phyloP scores from a whole-genome alignment of 116 monocot species.

The Zostera marina region DNA sequence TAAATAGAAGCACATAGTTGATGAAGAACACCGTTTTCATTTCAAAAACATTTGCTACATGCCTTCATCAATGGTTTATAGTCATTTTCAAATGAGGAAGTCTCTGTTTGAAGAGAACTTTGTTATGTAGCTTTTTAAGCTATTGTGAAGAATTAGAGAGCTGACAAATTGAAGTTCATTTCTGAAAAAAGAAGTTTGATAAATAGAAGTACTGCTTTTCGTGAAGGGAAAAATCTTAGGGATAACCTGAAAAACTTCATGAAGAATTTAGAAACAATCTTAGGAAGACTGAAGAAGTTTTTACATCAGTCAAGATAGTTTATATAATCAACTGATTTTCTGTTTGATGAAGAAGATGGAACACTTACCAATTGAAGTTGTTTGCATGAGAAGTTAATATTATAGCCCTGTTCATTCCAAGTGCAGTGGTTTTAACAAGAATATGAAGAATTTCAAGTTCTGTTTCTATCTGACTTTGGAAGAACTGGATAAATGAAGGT shows the following conservation, averaged over 20 bases:
- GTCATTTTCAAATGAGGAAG: slow-evolving; percentile 33
- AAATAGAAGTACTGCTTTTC: slow-evolving; percentile 6
- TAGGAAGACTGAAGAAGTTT: slow-evolving; percentile 4
- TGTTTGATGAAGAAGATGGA: slow-evolving; percentile 30
- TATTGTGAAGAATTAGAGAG: slow-evolving; percentile 28
- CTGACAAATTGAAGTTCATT: slow-evolving; percentile 25
- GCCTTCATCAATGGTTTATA: slow-evolving; percentile 36
- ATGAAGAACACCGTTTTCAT: slow-evolving; percentile 40
- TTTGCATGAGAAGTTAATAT: slow-evolving; percentile 25
- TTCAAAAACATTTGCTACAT: slow-evolving; percentile 38
- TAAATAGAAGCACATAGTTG: slow-evolving; percentile 67
- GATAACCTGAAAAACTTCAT: neutral
- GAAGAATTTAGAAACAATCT: slow-evolving; percentile 2
- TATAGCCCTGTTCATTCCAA: slow-evolving; percentile 12
- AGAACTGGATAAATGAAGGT: slow-evolving; percentile 32
- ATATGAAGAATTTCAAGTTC: slow-evolving; percentile 32
- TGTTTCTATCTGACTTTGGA: slow-evolving; percentile 23
- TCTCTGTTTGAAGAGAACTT: slow-evolving; percentile 17
- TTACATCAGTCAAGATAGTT: neutral
- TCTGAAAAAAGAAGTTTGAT: slow-evolving; percentile 21
- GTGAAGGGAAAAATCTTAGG: slow-evolving; percentile 2
- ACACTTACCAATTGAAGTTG: slow-evolving; percentile 23
- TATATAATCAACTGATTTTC: slow-evolving; percentile 1
- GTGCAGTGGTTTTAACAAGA: slow-evolving; percentile 9
- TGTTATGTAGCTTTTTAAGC: slow-evolving; percentile 15